These are phyloP conservation scores for Geotrichum cucujoidarum DNA, from an alignment of 1,139 yeast genomes.

Conservation along the genomic window DNA sequence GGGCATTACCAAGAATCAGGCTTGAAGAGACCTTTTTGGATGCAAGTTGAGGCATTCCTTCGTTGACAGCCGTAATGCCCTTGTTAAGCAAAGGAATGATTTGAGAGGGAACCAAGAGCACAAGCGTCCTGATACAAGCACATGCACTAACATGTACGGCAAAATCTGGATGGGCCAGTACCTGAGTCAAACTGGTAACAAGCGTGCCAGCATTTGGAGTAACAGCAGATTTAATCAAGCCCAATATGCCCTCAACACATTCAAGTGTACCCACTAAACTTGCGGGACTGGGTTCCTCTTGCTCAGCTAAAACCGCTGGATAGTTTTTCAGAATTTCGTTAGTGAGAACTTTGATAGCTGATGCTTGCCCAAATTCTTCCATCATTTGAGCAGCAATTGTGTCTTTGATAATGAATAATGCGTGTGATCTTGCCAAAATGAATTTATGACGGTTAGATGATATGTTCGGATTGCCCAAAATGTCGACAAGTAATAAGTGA, in stretches of 20 bases:
- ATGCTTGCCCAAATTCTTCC: constrained; percentile 35
- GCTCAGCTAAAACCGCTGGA: constrained; percentile 26
- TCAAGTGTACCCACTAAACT: constrained; percentile 30
- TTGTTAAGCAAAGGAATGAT: constrained; percentile 29
- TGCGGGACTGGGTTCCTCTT: constrained; percentile 27
- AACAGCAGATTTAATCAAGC: constrained; percentile 34
- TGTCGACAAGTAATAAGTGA: constrained; percentile 24
- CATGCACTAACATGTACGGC: constrained; percentile 27
- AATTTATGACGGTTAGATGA: constrained; percentile 24
- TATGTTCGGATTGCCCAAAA: constrained; percentile 24
- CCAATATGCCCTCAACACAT: constrained; percentile 29
- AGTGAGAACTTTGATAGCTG: constrained; percentile 29
- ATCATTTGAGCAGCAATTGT: constrained; percentile 30
- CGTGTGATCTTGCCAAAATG: constrained; percentile 30
- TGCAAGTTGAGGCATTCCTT: constrained; percentile 29
- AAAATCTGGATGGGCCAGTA: constrained; percentile 26
- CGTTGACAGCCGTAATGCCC: constrained; percentile 27
- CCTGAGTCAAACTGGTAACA: constrained; percentile 21
- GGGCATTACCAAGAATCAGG: constrained; percentile 31
- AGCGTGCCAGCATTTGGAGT: constrained; percentile 28
- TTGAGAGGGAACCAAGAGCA: constrained; percentile 28
- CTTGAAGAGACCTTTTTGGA: constrained; percentile 23
- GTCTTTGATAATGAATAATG: constrained; percentile 29
- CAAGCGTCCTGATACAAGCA: constrained; percentile 25
- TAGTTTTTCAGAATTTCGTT: constrained; percentile 31